Evolutionary conservation across 495 filamentous ascomycete species (phyloP).

Genomic region (Hyaloscypha bicolor): DNA sequence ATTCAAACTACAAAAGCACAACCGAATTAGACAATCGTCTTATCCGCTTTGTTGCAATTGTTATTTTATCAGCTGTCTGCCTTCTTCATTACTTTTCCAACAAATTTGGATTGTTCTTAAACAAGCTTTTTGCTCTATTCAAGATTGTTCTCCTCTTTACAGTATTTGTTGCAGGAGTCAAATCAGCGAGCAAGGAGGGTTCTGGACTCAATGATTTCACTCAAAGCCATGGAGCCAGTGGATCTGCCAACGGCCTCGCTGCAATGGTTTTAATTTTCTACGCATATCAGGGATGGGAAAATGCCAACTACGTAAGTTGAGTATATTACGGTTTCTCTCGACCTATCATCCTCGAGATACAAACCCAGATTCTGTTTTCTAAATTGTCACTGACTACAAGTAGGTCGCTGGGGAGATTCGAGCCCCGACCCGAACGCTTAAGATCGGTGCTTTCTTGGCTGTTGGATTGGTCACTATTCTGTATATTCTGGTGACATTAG

Average conservation of each 20-base stretch:
- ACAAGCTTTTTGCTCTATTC: conserved; percentile 1
- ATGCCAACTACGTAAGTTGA: conserved; percentile 1
- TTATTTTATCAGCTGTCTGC: neutral
- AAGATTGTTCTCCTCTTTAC: neutral
- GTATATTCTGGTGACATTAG: neutral
- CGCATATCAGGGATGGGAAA: neutral
- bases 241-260: neutral
- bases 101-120: neutral
- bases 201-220: neutral
- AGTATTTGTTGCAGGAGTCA: neutral
- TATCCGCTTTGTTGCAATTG: neutral
- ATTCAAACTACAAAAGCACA: neutral
- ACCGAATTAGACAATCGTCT: neutral
- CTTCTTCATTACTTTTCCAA: conserved; percentile 2
- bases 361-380: too few species aligned
- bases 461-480: neutral
- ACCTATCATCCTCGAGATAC: too few species aligned
- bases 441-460: neutral
- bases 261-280: conserved; percentile 6
- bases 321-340: too few species aligned
- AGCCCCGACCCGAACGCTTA: neutral
- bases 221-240: neutral
- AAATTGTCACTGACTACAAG: neutral
- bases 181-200: neutral
- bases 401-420: conserved; percentile 3